These are phyloP conservation scores for Lentinula aciculospora DNA, from an alignment of 768 basidiomycete species.

Conservation along the genomic window DNA sequence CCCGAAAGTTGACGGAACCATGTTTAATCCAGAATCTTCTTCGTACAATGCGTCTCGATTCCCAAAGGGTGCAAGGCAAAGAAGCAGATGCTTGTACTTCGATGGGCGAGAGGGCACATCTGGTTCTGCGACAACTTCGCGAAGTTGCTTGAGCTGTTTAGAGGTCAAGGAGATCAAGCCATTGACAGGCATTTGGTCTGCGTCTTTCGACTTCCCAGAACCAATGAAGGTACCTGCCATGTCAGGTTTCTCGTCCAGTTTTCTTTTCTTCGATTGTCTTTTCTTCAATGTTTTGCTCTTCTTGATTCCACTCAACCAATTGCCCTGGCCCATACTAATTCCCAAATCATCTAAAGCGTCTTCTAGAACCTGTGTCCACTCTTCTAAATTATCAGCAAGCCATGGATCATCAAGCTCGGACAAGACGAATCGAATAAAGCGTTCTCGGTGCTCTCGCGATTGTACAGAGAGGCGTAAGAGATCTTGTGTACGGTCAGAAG, in stretches of 20 bases:
- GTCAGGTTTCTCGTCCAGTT: not conserved
- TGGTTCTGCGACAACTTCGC: conserved; percentile 17
- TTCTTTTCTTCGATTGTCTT: conserved; percentile 15
- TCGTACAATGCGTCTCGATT: conserved; percentile 20
- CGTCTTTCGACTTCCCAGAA: not conserved
- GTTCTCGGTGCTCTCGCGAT: conserved; percentile 33
- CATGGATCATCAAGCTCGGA: conserved; percentile 25
- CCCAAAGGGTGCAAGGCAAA: conserved; percentile 42
- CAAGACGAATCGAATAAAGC: conserved; percentile 35
- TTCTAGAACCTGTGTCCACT: conserved; percentile 42
- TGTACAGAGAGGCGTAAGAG: conserved; percentile 29
- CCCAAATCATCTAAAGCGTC: conserved; percentile 43
- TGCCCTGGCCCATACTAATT: conserved; percentile 27
- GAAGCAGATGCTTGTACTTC: conserved; percentile 38
- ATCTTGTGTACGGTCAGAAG: not conserved
- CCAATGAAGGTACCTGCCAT: not conserved
- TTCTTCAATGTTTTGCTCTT: conserved; percentile 22
- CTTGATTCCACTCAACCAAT: conserved; percentile 44
- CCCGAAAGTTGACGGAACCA: conserved; percentile 24
- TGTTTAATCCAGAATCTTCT: conserved; percentile 36
- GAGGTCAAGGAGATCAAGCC: not conserved
- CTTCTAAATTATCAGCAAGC: conserved; percentile 26
- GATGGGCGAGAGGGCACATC: conserved; percentile 19
- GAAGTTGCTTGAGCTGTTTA: conserved; percentile 17
- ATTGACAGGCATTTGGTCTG: not conserved